A percentile compares a stretch with the other conserved stretches of the same genome.
Conservation (phyloP, 2,329 filamentous ascomycete species). For the Cercospora berteroae region DNA sequence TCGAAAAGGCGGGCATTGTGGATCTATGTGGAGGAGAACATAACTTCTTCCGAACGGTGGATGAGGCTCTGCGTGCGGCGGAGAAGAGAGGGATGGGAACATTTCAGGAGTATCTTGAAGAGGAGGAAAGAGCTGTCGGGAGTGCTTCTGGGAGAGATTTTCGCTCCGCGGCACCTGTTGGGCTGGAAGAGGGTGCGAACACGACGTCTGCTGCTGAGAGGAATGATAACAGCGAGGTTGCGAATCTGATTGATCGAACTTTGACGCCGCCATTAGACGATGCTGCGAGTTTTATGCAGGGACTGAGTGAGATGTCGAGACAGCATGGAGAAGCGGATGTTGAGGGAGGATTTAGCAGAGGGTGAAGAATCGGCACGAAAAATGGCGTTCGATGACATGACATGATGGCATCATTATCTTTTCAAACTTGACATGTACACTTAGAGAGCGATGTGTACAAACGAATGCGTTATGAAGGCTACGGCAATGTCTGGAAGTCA, state of each 20-base stretch:
- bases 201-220: not conserved
- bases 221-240: not conserved
- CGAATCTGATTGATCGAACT: constrained; percentile 5
- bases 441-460: not conserved
- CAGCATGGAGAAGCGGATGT: constrained; percentile 8
- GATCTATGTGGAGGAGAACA: constrained; percentile 72
- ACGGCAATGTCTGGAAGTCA: not conserved
- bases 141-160: not conserved
- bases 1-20: constrained; percentile 79
- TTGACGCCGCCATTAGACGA: constrained; percentile 5
- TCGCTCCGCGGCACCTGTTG: not conserved
- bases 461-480: not conserved
- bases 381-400: not conserved
- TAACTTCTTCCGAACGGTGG: constrained; percentile 79
- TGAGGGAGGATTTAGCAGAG: constrained; percentile 8
- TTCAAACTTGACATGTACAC: not conserved
- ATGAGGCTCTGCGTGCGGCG: constrained; percentile 77
- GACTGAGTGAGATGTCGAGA: constrained; percentile 6
- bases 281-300: constrained; percentile 10
- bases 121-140: not conserved
- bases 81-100: constrained; percentile 55
- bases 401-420: not conserved
- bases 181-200: not conserved
- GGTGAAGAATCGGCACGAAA: not conserved
- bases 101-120: constrained; percentile 5